These are phyloP conservation scores for Psidium guajava DNA, from an alignment of 345 rosid species.

Conservation along the genomic window DNA sequence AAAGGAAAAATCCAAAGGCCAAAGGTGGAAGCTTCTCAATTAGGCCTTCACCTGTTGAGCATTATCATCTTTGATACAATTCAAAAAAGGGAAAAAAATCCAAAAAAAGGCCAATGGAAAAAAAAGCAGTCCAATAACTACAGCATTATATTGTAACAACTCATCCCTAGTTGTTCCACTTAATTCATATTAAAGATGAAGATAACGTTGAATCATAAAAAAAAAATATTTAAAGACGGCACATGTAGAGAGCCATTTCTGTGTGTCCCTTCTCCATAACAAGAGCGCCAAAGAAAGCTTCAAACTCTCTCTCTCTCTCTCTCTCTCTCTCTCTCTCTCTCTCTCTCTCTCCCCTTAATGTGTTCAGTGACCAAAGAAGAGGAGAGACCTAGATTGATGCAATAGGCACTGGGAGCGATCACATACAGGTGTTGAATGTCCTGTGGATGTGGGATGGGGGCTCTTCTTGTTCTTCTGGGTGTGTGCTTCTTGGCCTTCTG, in stretches of 20 bases:
- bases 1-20: background rate
- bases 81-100: background rate
- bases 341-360: no score
- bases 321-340: no score
- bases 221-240: background rate
- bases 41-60: background rate
- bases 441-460: constrained; percentile 3
- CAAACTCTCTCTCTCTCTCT: no score
- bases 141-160: background rate
- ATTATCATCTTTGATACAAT: background rate
- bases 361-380: background rate
- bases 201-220: background rate
- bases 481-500: constrained; percentile 11
- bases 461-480: constrained; percentile 8
- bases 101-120: background rate
- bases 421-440: background rate
- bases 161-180: background rate
- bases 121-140: background rate
- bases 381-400: background rate
- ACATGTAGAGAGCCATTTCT: background rate
- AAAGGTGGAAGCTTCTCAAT: background rate
- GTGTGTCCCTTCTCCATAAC: background rate
- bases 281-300: background rate
- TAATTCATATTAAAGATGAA: background rate
- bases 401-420: background rate